phyloP scores from a whole-genome alignment of 257 asterid species.

The Phtheirospermum japonicum region DNA sequence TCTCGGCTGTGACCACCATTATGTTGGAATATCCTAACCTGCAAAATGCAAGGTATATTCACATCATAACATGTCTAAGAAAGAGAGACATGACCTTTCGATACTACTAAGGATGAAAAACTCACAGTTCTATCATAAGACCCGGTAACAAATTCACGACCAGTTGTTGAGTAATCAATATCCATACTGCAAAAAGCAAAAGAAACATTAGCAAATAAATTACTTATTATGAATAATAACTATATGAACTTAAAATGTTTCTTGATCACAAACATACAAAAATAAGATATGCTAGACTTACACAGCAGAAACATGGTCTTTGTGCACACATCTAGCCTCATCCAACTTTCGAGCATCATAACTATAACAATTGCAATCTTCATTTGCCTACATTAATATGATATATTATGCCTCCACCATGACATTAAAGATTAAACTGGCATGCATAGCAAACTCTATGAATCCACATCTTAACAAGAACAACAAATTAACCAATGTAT shows the following conservation, averaged over 20 bases:
- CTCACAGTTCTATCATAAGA: slow-evolving; percentile 96
- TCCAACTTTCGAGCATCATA: slow-evolving; percentile 78
- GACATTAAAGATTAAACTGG: slow-evolving; percentile 2
- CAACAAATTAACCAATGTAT: background rate
- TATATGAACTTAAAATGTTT: slow-evolving; percentile 1
- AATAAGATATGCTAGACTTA: slow-evolving; percentile 36
- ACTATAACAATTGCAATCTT: slow-evolving; percentile 89
- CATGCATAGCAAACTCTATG: background rate
- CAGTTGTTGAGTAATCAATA: slow-evolving; percentile 95
- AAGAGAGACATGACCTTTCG: slow-evolving; percentile 1
- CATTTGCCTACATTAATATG: slow-evolving; percentile 68
- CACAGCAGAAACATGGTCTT: slow-evolving; percentile 95
- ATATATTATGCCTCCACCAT: slow-evolving; percentile 20
- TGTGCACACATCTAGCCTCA: slow-evolving; percentile 87
- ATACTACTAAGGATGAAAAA: slow-evolving; percentile 15
- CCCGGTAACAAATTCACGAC: slow-evolving; percentile 98
- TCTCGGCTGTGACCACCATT: slow-evolving; percentile 98
- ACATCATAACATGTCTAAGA: slow-evolving; percentile 3
- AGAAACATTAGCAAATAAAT: slow-evolving; percentile 21
- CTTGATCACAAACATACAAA: slow-evolving; percentile 14
- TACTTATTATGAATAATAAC: background rate
- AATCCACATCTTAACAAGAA: slow-evolving; percentile 5
- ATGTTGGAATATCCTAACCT: slow-evolving; percentile 87
- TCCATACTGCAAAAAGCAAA: slow-evolving; percentile 69
- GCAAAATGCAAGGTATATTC: slow-evolving; percentile 29